Percentiles rank a stretch among this genome's conserved stretches.
These are phyloP conservation scores for Melampsora medusae DNA, from an alignment of 1,284 basidiomycete genomes.

Conservation along the genomic window DNA sequence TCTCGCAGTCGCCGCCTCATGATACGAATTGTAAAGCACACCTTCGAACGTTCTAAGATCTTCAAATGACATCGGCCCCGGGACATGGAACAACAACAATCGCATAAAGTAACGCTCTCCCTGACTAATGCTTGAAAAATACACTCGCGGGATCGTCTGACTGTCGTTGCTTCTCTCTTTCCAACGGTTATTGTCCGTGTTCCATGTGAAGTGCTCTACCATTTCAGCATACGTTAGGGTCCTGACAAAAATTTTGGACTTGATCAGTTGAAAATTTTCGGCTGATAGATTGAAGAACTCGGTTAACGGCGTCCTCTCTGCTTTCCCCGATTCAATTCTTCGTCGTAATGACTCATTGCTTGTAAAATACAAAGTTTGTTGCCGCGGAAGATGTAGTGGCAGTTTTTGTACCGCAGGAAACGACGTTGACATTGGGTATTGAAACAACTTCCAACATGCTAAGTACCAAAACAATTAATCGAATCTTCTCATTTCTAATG, in stretches of 20 bases:
- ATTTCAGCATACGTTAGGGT: neutral
- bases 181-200: slow-evolving; percentile 45
- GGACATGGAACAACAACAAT: slow-evolving; percentile 55
- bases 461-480: slow-evolving; percentile 55
- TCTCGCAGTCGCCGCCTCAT: slow-evolving; percentile 56
- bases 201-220: neutral
- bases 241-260: too few relatives aligned
- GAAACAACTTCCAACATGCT: slow-evolving; percentile 5
- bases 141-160: slow-evolving; percentile 57
- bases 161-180: slow-evolving; percentile 47
- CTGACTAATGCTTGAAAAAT: slow-evolving; percentile 52
- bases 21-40: slow-evolving; percentile 47
- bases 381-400: too few relatives aligned
- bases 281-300: neutral
- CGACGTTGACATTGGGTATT: neutral
- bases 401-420: too few relatives aligned
- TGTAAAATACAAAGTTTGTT: neutral
- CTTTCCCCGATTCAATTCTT: neutral
- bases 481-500: slow-evolving; percentile 27
- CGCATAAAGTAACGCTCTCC: slow-evolving; percentile 58
- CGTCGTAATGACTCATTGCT: neutral
- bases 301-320: neutral
- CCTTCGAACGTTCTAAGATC: slow-evolving; percentile 54
- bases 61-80: slow-evolving; percentile 55
- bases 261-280: too few relatives aligned